Base-by-base conservation (phyloP, 2,329 filamentous ascomycete genomes). In the Blastomyces parvus region DNA sequence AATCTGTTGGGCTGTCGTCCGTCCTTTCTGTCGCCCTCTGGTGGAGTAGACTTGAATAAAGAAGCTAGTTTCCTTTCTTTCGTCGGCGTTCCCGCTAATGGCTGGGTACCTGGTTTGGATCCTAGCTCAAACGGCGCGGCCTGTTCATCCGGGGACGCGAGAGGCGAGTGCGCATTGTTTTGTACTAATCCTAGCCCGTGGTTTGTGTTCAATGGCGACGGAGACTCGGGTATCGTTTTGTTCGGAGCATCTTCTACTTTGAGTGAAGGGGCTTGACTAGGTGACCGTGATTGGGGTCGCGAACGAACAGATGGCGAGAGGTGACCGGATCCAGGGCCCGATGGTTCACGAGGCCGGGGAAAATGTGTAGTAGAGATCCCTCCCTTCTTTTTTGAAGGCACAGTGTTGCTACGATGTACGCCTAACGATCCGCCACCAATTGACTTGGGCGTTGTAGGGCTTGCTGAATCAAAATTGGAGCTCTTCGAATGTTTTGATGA, bases 401-500 rank as follows among this genome's bases (percentile, higher is more conserved):
- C 82, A 2, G 94, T 99, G 73, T 97, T 97, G 77, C 93, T 97
- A 67, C 87, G 79, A 70, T 87, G 83, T n/a, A 90, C 81, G 55
- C 85, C 83, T 22, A 66, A 55, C 27, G 40, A 58, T 52, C 80
- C 79, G 40, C 76, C 76, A 64, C 84, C 81, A 50, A 77, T 80
- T 56, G 85, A 80, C 0, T 82, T 82, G 0, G 87, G 82, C 36
- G 77, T 74, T 61, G 82, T 84, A 0, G 91, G 90, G 61, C 86
- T 90, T 8, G 87, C 85, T 33, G 84, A 82, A 63, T 84, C 88
- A 22, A 65, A 64, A 27, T 65, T 85, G 86, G 30, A 91, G 92
- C 64, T 87, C 82, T 64, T 88, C 85, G 92, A 96, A 68, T 90
- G 86, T 68, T 87, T 86, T n/a, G 94, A 97, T 3, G 92, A 96